Conservation (phyloP, 2,329 filamentous ascomycete genomes). For the Nemania sp. region DNA sequence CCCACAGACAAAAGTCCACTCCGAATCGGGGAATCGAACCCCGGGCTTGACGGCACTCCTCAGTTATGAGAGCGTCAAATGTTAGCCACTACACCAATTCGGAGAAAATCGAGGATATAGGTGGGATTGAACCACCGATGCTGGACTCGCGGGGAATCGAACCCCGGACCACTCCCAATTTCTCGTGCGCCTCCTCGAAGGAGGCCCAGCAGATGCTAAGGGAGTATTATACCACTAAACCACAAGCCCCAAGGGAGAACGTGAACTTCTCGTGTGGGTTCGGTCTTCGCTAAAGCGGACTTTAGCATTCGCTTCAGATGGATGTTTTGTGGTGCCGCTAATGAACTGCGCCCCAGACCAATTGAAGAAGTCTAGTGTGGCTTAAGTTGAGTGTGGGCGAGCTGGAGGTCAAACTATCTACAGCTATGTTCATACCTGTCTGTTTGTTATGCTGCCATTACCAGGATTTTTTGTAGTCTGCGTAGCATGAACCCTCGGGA, state of each 20-base stretch:
- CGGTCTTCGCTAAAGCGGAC: neutral
- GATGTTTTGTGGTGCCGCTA: constrained; percentile 11
- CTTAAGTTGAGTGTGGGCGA: neutral
- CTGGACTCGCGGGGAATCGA: constrained; percentile 34
- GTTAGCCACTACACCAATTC: constrained; percentile 43
- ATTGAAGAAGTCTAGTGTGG: too few species aligned
- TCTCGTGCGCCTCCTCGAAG: neutral
- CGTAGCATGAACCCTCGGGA: constrained; percentile 3
- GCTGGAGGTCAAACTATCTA: neutral
- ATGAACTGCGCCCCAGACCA: too few species aligned
- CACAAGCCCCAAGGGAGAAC: constrained; percentile 20
- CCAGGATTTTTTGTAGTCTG: too few species aligned
- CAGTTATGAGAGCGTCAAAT: constrained; percentile 40
- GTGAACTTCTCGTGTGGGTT: constrained; percentile 14
- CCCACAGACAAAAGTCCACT: constrained; percentile 17
- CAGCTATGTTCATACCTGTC: neutral
- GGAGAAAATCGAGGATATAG: constrained; percentile 28
- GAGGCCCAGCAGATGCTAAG: constrained; percentile 15
- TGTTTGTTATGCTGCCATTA: neutral
- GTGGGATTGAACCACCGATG: constrained; percentile 18
- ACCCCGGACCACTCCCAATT: constrained; percentile 32
- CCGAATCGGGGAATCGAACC: constrained; percentile 41
- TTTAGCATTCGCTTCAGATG: constrained; percentile 1
- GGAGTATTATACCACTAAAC: constrained; percentile 28
- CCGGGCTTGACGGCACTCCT: constrained; percentile 33